A percentile compares a stretch with the other conserved stretches of the same genome.
These are phyloP conservation scores for Kregervanrija delftensis DNA, from an alignment of 805 yeast species.

Conservation along the genomic window DNA sequence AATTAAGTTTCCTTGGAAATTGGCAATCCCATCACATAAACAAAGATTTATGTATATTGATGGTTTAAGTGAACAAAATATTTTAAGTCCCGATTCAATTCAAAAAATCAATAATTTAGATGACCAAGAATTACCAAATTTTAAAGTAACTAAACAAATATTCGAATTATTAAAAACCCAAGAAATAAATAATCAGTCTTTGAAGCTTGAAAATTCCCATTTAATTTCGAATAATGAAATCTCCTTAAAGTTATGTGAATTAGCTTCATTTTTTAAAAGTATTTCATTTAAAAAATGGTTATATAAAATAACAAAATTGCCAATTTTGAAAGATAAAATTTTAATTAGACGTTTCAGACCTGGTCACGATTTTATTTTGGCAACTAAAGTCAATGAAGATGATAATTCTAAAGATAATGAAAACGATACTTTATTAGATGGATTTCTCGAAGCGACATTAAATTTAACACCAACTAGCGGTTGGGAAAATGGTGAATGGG, in stretches of 20 bases:
- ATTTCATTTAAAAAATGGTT: slow-evolving; percentile 66
- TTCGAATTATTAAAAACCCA: slow-evolving; percentile 12
- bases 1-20: slow-evolving; percentile 71
- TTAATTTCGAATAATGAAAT: slow-evolving; percentile 12
- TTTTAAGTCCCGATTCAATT: slow-evolving; percentile 29
- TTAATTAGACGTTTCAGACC: slow-evolving; percentile 87
- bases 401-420: slow-evolving; percentile 12
- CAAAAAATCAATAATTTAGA: slow-evolving; percentile 19
- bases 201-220: slow-evolving; percentile 12
- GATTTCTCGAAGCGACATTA: slow-evolving; percentile 71
- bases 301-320: slow-evolving; percentile 49
- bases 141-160: slow-evolving; percentile 24
- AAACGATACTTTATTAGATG: slow-evolving; percentile 31
- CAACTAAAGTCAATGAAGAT: slow-evolving; percentile 44
- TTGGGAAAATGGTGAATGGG: slow-evolving; percentile 86
- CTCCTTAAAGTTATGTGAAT: slow-evolving; percentile 37
- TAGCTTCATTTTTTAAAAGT: slow-evolving; percentile 56
- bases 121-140: slow-evolving; percentile 51
- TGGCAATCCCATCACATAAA: slow-evolving; percentile 91
- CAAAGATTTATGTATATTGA: slow-evolving; percentile 81
- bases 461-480: slow-evolving; percentile 74
- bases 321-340: slow-evolving; percentile 58
- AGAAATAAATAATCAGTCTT: slow-evolving; percentile 4
- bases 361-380: slow-evolving; percentile 88
- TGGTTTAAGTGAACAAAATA: slow-evolving; percentile 38